These are phyloP conservation scores for Gyrodon lividus DNA, from an alignment of 768 basidiomycete species.

Conservation along the genomic window DNA sequence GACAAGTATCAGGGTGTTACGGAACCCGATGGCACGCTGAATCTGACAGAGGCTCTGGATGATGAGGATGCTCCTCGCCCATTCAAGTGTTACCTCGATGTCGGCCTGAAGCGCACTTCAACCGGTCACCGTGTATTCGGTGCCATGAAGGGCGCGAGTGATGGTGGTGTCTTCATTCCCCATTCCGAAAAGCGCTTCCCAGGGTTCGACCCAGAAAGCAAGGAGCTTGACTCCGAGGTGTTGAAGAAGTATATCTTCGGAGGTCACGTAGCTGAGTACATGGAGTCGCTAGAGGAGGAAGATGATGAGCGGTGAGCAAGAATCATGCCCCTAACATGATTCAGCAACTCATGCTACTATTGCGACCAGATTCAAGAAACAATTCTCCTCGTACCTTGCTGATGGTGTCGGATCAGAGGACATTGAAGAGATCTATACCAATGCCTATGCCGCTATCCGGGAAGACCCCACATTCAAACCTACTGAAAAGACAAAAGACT, in stretches of 20 bases:
- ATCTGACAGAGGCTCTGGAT: slow-evolving; percentile 80
- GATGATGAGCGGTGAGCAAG: slow-evolving; percentile 85
- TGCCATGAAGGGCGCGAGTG: slow-evolving; percentile 97
- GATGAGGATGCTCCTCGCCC: slow-evolving; percentile 94
- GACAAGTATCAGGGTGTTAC: slow-evolving; percentile 96
- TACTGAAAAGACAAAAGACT: slow-evolving; percentile 85
- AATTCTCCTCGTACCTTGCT: slow-evolving; percentile 92
- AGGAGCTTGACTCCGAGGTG: slow-evolving; percentile 90
- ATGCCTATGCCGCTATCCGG: slow-evolving; percentile 93
- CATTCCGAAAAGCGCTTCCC: slow-evolving; percentile 99
- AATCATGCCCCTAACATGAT: neutral
- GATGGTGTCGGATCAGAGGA: slow-evolving; percentile 95
- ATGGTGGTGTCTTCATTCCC: slow-evolving; percentile 97
- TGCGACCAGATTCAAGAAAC: slow-evolving; percentile 84
- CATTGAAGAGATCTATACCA: slow-evolving; percentile 93
- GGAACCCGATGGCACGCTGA: slow-evolving; percentile 87
- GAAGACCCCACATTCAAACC: slow-evolving; percentile 91
- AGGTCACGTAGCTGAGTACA: slow-evolving; percentile 98
- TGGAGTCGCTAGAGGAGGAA: slow-evolving; percentile 99
- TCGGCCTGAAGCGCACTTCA: slow-evolving; percentile 96
- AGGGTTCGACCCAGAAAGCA: slow-evolving; percentile 90
- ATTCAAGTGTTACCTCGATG: slow-evolving; percentile 99
- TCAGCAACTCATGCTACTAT: slow-evolving; percentile 6
- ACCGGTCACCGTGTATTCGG: slow-evolving; percentile 98
- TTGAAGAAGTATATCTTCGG: slow-evolving; percentile 98